Base-by-base conservation (phyloP, 1,139 yeast genomes). In the Blastobotrys capitulatus region DNA sequence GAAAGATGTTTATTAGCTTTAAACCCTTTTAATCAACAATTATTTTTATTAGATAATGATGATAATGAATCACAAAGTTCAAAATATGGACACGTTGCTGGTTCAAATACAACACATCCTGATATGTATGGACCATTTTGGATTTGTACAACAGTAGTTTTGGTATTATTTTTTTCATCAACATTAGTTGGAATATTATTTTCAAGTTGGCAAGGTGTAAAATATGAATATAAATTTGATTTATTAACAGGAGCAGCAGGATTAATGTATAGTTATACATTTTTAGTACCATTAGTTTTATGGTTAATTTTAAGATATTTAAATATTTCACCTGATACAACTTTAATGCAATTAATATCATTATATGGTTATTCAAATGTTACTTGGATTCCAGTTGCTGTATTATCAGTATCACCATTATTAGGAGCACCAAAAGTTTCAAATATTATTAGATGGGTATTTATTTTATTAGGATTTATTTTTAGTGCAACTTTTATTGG, bases 51-150 rank as follows among this genome's bases (percentile, higher is more conserved):
- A 27, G 55, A 54, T 36, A 65, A 67, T 38, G 58, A 53, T 9
- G 54, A 48, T 16, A 46, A 38, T n/a, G 39, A n/a, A 20, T 37
- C 18, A 22, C 45, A 26, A 27, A 12, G n/a, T 12, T 29, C 32
- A 12, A 29, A 29, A 20, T 29, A 41, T 25, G 69, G 66, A 22
- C 59, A 57, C 27, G 47, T 59, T 19, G 59, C 57, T 18, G 58
- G 56, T 6, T 58, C 58, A 16, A 73, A 80, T 2, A 60, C 59
- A 44, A 64, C 64, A 29, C 58, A 55, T 26, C 74, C 77, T 1
- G 96, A 87, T 61, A 68, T 87, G 47, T 87, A 86, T 61, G 95
- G 95, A 1, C 85, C 89, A 26, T 72, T 86, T 41, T 87, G 96
- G 96, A 80, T 87, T 42, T 83, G 89, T 12, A 87, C 88, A 0